phyloP scores from a whole-genome alignment of 179 eudicot genomes.

The Drosera spatulata region DNA sequence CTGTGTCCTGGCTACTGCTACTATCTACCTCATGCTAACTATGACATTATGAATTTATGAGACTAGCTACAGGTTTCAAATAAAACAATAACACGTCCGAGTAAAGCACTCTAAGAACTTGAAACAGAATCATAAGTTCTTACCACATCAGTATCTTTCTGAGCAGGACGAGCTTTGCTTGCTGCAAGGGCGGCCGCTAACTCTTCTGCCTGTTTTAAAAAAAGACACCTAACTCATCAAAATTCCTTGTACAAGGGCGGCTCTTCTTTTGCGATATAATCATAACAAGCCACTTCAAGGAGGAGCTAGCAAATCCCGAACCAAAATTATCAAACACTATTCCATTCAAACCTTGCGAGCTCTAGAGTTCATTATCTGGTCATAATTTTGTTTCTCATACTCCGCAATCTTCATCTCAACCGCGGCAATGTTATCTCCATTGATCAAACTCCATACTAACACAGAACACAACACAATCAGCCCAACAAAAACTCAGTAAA shows the following conservation, averaged over 20 bases:
- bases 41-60: no score
- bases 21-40: no score
- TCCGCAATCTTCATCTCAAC: conserved; percentile 68
- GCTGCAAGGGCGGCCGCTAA: conserved; percentile 81
- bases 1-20: no score
- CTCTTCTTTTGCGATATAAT: no score
- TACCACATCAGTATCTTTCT: conserved; percentile 45
- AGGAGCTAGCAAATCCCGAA: conserved; percentile 4
- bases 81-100: no score
- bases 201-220: conserved; percentile 60
- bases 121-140: conserved; percentile 15
- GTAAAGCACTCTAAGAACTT: background rate
- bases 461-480: conserved; percentile 11
- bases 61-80: no score
- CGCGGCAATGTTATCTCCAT: conserved; percentile 68
- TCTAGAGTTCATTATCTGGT: conserved; percentile 82
- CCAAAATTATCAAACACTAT: conserved; percentile 4
- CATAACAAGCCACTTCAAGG: background rate
- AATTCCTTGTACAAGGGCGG: no score
- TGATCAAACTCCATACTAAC: conserved; percentile 67
- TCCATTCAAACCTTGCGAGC: conserved; percentile 69
- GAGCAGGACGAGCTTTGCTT: conserved; percentile 43
- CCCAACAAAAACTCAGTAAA: conserved; percentile 1
- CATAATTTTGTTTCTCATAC: conserved; percentile 81
- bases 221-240: no score